Evolutionary conservation across 495 filamentous ascomycete genomes (phyloP).

Genomic region (Friedmanniomyces simplex): DNA sequence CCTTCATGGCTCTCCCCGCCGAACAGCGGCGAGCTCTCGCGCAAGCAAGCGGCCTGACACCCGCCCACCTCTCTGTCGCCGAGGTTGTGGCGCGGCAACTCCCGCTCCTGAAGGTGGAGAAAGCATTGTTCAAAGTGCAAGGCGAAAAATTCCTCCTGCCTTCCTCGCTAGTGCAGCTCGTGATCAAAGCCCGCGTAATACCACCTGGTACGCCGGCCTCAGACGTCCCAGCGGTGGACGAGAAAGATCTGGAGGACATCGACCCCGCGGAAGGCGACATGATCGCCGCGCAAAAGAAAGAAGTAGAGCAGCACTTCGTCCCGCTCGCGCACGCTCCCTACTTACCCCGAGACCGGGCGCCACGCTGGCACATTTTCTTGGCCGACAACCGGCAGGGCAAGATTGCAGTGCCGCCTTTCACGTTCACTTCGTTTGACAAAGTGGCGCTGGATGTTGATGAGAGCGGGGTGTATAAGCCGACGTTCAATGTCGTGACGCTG

Average conservation of each 20-base stretch:
- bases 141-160: conserved; percentile 88
- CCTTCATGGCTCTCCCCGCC: conserved; percentile 76
- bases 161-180: conserved; percentile 83
- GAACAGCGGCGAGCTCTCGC: conserved; percentile 57
- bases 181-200: conserved; percentile 89
- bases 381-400: conserved; percentile 88
- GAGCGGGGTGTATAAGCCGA: conserved; percentile 51
- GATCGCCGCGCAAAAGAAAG: conserved; percentile 52
- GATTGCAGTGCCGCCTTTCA: conserved; percentile 89
- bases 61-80: conserved; percentile 65
- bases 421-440: conserved; percentile 82
- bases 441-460: conserved; percentile 58
- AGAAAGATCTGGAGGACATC: conserved; percentile 74
- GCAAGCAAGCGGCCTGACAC: conserved; percentile 58
- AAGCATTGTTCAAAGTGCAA: conserved; percentile 95
- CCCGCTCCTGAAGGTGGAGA: conserved; percentile 73
- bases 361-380: conserved; percentile 86
- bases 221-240: conserved; percentile 60
- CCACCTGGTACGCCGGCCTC: conserved; percentile 58
- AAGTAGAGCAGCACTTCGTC: conserved; percentile 48
- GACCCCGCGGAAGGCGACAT: conserved; percentile 91
- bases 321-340: conserved; percentile 84
- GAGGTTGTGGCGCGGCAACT: conserved; percentile 69
- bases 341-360: conserved; percentile 76
- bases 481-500: conserved; percentile 85